These are phyloP conservation scores for Fusarium sp. DNA, from an alignment of 2,329 filamentous ascomycete genomes.

Conservation along the genomic window DNA sequence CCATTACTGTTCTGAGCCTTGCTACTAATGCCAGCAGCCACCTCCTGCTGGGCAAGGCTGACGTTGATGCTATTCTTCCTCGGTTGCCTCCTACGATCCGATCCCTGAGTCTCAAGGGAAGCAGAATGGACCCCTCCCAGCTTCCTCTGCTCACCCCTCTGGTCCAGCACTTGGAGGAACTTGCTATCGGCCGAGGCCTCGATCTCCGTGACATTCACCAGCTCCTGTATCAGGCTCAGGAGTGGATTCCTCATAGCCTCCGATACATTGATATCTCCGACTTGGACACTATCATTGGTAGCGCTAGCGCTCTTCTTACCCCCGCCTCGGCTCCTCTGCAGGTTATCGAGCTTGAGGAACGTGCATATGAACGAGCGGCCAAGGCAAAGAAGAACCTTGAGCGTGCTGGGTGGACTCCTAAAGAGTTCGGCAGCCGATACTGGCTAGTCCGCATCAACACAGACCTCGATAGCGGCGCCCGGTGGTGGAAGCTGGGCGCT, in stretches of 20 bases:
- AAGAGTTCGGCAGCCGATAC: constrained; percentile 73
- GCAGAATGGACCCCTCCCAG: constrained; percentile 74
- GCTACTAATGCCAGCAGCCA: constrained; percentile 78
- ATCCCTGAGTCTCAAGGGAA: constrained; percentile 81
- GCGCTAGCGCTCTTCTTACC: constrained; percentile 69
- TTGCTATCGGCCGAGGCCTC: constrained; percentile 77
- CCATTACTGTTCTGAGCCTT: constrained; percentile 77
- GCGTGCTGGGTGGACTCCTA: constrained; percentile 75
- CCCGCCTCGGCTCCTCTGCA: constrained; percentile 73
- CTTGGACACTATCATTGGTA: constrained; percentile 64
- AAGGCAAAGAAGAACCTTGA: constrained; percentile 71
- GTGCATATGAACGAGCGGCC: constrained; percentile 72
- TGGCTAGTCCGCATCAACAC: constrained; percentile 72
- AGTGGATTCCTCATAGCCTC: constrained; percentile 65
- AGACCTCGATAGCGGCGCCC: constrained; percentile 60
- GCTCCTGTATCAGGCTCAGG: constrained; percentile 67
- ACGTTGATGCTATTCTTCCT: constrained; percentile 73
- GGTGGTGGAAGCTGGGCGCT: constrained; percentile 86
- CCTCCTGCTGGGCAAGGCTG: constrained; percentile 73
- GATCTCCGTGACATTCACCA: constrained; percentile 72
- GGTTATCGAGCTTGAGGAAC: constrained; percentile 79
- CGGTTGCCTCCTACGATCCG: constrained; percentile 73
- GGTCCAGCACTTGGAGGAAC: constrained; percentile 77
- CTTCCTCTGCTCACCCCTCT: constrained; percentile 72
- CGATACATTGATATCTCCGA: constrained; percentile 83